Evolutionary conservation across 257 asterid species (phyloP), one percentile per base, ranked within the genome.

Genomic region (Paraleonurus japonicus): DNA sequence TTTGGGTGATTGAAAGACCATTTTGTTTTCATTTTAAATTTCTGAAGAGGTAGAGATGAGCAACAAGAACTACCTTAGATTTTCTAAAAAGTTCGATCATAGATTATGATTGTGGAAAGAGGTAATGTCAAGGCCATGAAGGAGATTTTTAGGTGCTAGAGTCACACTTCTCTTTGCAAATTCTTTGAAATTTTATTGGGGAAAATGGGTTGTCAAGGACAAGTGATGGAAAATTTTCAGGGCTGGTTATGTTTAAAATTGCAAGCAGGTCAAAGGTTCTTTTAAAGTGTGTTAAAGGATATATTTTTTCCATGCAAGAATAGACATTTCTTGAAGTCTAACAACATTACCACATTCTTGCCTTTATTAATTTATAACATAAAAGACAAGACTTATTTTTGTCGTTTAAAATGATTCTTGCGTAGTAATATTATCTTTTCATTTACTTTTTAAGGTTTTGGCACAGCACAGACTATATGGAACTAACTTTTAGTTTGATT

Each of bases 401-500:
- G 61, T 68, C 5, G 17, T 41, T 22, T 33, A 15, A 47, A 47
- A n/a, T 54, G 35, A 47, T 12, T 27, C 61, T 63, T 61, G 68
- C 55, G 13, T 43, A 15, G 39, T 62, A 37, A 33, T 57, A 22
- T 13, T 62, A 67, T 50, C 51, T 55, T 12, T 24, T 55, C 26
- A 6, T 20, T 50, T 26, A 27, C 39, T 15, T 68, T 32, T 39
- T 45, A 30, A 12, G 11, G 51, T 71, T 26, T 64, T 2, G 27
- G 24, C 20, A 35, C 11, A 17, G 6, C 26, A 22, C 26, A 39
- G 35, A 32, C 24, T 24, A 1, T 54, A 39, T 68, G 74, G 26
- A 30, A 54, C 69, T 76, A 67, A 67, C 65, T 47, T 19, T 64
- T 65, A 9, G 17, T 62, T 68, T 81, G 15, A 24, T 69, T 60